Evolutionary conservation across 106 monocot genomes (phyloP), one percentile per base, ranked within the genome.

Genomic region (Apostasia ramifera): DNA sequence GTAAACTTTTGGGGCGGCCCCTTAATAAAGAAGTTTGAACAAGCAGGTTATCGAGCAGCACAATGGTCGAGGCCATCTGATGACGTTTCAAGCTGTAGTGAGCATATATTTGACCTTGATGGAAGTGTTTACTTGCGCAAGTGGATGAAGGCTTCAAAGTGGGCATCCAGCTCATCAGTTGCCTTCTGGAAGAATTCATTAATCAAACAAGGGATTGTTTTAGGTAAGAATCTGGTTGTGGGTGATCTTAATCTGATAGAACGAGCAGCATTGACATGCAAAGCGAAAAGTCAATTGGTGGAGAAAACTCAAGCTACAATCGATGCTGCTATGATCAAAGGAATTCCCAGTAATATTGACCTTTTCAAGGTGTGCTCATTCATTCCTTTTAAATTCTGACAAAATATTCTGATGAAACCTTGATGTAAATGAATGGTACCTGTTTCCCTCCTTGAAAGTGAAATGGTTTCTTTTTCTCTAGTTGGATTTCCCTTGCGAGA

Each of bases 301-400:
- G 89, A 98, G 70, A 89, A 75, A 70, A 98, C 92, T 63, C 84
- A 83, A 57, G 92, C 89, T 10, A 92, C 97, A 42, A 90, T 98
- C 67, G 89, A 88, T 83, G 97, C 97, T 55, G 97, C 92, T 66
- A 87, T 86, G 80, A 89, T 98, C 51, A 71, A 98, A 76, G 97
- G 97, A 48, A 98, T 98, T 71, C 97, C 97, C 60, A 98, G 97
- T 75, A 98, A 98, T 71, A 98, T 98, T 57, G 92, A 98, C 61
- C 92, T 98, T 74, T 89, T 95, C 79, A 91, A 95, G 95, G 95
- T 95, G 95, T 95, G 55, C n/a, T 67, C 15, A 44, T 48, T 61
- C 70, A 3, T 76, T 11, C 44, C 53, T 42, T 37, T 10, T 40
- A 42, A 39, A 50, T 57, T 55, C 42, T 55, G 40, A 11, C 55